Evolutionary conservation across 2,329 filamentous ascomycete genomes (phyloP).

Genomic region (Colletotrichum sublineola): DNA sequence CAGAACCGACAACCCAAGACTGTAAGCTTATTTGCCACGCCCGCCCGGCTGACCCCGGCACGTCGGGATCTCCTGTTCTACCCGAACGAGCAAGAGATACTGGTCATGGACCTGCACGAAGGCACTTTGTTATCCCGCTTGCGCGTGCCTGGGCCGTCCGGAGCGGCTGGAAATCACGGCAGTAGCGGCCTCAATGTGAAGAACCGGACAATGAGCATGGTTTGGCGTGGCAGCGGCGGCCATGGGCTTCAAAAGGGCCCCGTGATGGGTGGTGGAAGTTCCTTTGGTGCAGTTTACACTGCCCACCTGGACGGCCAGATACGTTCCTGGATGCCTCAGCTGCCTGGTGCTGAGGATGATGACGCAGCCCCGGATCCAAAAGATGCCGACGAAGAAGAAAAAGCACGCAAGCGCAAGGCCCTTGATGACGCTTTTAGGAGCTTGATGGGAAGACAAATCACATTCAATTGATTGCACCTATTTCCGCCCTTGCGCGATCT

Average conservation of each 20-base stretch:
- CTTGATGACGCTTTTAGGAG: conserved; percentile 85
- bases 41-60: conserved; percentile 67
- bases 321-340: conserved; percentile 78
- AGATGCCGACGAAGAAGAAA: conserved; percentile 59
- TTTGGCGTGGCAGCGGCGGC: conserved; percentile 77
- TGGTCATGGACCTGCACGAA: conserved; percentile 83
- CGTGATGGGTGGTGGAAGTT: conserved; percentile 70
- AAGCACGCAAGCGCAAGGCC: conserved; percentile 78
- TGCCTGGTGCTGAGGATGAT: conserved; percentile 64
- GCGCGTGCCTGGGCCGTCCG: conserved; percentile 70
- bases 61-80: conserved; percentile 80
- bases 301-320: conserved; percentile 89
- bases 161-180: conserved; percentile 60
- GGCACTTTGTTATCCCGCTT: conserved; percentile 80
- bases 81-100: conserved; percentile 84
- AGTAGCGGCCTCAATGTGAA: conserved; percentile 69
- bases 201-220: conserved; percentile 80
- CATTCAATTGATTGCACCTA: conserved; percentile 58
- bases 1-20: conserved; percentile 78
- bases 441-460: conserved; percentile 79
- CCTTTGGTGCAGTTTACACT: conserved; percentile 76
- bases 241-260: conserved; percentile 68
- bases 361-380: conserved; percentile 58
- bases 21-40: conserved; percentile 73
- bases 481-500: not conserved